Evolutionary conservation across 1,284 basidiomycete species (phyloP), one percentile per base, ranked within the genome.

Genomic region (Acaromyces ingoldii): DNA sequence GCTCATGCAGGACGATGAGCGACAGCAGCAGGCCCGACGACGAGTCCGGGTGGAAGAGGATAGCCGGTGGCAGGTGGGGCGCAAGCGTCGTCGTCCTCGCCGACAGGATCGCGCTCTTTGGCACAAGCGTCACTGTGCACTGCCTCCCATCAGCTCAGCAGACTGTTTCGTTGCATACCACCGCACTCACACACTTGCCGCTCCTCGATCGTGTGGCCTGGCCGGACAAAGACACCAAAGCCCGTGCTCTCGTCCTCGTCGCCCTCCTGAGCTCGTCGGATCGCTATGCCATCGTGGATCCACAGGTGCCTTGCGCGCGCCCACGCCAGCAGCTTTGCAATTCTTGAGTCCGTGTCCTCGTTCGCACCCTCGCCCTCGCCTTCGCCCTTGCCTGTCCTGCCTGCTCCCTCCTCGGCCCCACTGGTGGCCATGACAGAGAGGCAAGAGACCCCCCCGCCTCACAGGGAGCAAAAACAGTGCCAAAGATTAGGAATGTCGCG

Each of bases 1-100:
- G 26, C 31, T 49, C 48, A 26, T 49, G 48, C 33, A 44, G 36
- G 15, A 49, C 19, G 9, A 49, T 19, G 13, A 44, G 17, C 17
- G 37, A 7, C 26, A 49, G 48, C 2, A 49, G 36, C 21, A 49
- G 22, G 29, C 48, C 48, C 15, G 48, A 13, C 3, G 48, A 6
- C 17, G 48, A 37, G 31, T 49, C 33, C 4, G 31, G n/a, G 7
- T 3, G 13, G 38, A 36, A 49, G 22, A 41, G 11, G 15, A 41
- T 24, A 15, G 37, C 33, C 7, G 13, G 13, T 3, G 31, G 17
- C 7, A 49, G 26, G 15, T 28, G 36, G 5, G 17, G 17, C 24
- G 48, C 31, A 17, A 49, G 15, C 15, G 37, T 10, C 15, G 48
- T 19, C 7, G 34, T 49, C 9, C 36, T 13, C 2, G 37, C 37